Evolutionary conservation across 768 basidiomycete genomes (phyloP).

Genomic region (Pluteus cervinus): DNA sequence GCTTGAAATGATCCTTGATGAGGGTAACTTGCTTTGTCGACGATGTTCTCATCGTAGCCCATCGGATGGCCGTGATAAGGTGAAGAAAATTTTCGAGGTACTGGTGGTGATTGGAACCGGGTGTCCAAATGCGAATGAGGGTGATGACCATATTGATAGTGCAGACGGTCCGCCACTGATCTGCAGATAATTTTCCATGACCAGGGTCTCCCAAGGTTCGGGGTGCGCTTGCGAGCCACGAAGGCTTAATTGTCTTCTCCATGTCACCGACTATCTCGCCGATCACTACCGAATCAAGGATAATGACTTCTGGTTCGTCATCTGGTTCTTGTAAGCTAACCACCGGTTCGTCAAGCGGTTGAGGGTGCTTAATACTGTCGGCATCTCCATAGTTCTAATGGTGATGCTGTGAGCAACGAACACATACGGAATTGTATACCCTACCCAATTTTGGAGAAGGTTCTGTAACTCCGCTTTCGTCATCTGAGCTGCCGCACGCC

Average conservation of each 20-base stretch:
- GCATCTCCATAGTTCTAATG: no score
- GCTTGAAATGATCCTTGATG: constrained; percentile 17
- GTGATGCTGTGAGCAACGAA: no score
- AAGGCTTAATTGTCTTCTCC: constrained; percentile 10
- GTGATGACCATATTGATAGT: constrained; percentile 21
- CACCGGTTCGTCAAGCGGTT: no score
- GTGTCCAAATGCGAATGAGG: constrained; percentile 22
- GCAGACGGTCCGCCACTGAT: constrained; percentile 21
- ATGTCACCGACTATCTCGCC: constrained; percentile 14
- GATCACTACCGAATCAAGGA: constrained; percentile 9
- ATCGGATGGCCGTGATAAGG: constrained; percentile 18
- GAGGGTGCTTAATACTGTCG: no score
- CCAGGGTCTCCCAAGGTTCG: constrained; percentile 22
- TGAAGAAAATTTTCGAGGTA: constrained; percentile 16
- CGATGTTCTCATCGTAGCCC: constrained; percentile 18
- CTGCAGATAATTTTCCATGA: constrained; percentile 29
- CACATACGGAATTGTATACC: no score
- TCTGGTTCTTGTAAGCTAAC: no score
- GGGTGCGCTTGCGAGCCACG: constrained; percentile 14
- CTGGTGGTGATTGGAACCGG: constrained; percentile 3
- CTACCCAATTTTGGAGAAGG: no score
- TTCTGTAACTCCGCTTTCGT: no score
- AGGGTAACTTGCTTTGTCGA: constrained; percentile 9
- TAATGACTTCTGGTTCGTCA: no score
- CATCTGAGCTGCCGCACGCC: no score